phyloP scores from a whole-genome alignment of 768 basidiomycete species.

The Suillus tomentosus region DNA sequence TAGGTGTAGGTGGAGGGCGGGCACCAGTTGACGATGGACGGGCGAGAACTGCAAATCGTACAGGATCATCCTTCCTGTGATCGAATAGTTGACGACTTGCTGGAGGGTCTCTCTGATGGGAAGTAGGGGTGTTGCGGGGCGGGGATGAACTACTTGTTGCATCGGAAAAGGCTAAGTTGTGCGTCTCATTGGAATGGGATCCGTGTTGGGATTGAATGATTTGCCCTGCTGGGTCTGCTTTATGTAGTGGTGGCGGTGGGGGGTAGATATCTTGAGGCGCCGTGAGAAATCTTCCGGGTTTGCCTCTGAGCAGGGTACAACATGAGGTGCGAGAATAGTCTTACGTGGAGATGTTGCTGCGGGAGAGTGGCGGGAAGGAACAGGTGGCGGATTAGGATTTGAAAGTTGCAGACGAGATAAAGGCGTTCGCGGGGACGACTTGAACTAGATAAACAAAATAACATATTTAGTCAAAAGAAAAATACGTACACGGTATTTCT shows the following conservation, averaged over 20 bases:
- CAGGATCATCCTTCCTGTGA: slow-evolving; percentile 88
- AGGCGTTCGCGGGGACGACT: slow-evolving; percentile 48
- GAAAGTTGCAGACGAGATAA: slow-evolving; percentile 34
- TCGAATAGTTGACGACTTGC: slow-evolving; percentile 72
- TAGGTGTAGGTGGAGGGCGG: slow-evolving; percentile 54
- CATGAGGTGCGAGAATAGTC: slow-evolving; percentile 25
- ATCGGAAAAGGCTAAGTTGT: slow-evolving; percentile 68
- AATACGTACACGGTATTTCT: slow-evolving; percentile 56
- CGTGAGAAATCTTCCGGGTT: slow-evolving; percentile 77
- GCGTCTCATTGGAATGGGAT: slow-evolving; percentile 61
- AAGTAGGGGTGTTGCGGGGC: slow-evolving; percentile 31
- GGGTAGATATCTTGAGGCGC: slow-evolving; percentile 62
- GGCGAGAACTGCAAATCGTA: slow-evolving; percentile 68
- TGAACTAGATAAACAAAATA: slow-evolving; percentile 33
- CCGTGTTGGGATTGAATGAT: slow-evolving; percentile 69
- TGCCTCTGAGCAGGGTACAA: slow-evolving; percentile 47
- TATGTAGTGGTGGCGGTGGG: slow-evolving; percentile 37
- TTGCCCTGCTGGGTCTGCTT: slow-evolving; percentile 42
- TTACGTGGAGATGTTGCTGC: too few relatives aligned
- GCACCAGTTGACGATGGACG: slow-evolving; percentile 41
- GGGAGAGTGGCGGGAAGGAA: slow-evolving; percentile 18
- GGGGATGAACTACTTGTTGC: slow-evolving; percentile 51
- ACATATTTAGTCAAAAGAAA: slow-evolving; percentile 11
- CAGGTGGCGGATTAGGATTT: slow-evolving; percentile 24
- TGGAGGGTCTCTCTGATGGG: slow-evolving; percentile 38